Percentiles rank a stretch among this genome's conserved stretches.
phyloP scores from a whole-genome alignment of 306 rosid genomes.

The Carpinus viminea region DNA sequence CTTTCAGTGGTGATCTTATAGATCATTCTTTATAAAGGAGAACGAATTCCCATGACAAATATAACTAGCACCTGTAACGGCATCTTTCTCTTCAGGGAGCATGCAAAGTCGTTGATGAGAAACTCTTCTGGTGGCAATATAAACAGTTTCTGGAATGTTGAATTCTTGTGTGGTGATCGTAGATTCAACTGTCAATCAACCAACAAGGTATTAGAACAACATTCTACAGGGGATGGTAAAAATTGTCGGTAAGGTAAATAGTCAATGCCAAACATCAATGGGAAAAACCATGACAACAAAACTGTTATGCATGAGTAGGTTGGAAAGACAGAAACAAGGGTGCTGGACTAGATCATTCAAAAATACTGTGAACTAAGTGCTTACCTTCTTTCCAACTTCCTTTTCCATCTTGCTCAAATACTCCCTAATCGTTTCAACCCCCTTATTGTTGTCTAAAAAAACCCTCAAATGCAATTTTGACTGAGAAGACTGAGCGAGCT shows the following conservation, averaged over 20 bases:
- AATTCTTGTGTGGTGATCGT: constrained; percentile 82
- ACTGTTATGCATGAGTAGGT: not conserved
- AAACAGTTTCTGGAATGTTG: constrained; percentile 84
- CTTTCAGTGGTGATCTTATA: not conserved
- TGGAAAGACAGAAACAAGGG: not conserved
- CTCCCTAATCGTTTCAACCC: constrained; percentile 77
- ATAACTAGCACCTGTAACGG: constrained; percentile 64
- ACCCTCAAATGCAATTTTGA: constrained; percentile 88
- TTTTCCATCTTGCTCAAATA: constrained; percentile 85
- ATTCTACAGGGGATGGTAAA: constrained; percentile 10
- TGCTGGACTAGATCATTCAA: not conserved
- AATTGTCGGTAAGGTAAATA: constrained; percentile 3
- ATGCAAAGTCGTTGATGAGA: constrained; percentile 78
- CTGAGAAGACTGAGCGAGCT: constrained; percentile 79
- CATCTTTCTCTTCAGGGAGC: constrained; percentile 74
- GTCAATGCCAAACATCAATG: not conserved
- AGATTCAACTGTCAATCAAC: constrained; percentile 59
- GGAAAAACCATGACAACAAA: not conserved
- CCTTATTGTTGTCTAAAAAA: constrained; percentile 76
- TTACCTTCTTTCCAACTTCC: constrained; percentile 96
- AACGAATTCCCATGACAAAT: constrained; percentile 10
- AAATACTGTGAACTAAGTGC: constrained; percentile 5
- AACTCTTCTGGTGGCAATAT: constrained; percentile 87
- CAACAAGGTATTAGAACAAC: constrained; percentile 23
- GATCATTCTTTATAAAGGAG: not conserved